phyloP scores from a whole-genome alignment of 2,329 filamentous ascomycete genomes.

The Parafenestella ontariensis region DNA sequence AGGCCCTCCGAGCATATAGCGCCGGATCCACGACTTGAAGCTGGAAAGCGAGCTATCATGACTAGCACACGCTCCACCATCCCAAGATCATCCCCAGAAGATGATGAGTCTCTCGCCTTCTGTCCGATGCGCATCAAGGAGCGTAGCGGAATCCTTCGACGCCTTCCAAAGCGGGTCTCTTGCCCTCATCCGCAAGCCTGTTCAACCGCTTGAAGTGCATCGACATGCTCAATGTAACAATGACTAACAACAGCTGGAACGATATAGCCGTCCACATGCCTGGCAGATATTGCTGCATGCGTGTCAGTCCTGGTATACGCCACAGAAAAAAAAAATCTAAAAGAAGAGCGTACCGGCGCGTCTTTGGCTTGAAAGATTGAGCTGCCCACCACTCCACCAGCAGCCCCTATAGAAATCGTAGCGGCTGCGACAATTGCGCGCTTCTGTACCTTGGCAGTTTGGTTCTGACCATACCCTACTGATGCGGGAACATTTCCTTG shows the following conservation, averaged over 20 bases:
- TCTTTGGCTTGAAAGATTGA: constrained; percentile 37
- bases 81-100: neutral
- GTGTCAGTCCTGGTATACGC: neutral
- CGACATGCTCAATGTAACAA: constrained; percentile 32
- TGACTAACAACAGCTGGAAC: constrained; percentile 33
- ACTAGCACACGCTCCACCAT: neutral
- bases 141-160: constrained; percentile 37
- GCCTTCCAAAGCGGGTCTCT: constrained; percentile 28
- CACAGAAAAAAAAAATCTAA: no score
- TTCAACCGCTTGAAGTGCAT: constrained; percentile 32
- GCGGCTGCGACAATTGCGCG: constrained; percentile 40
- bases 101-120: neutral
- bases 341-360: constrained; percentile 26
- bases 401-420: constrained; percentile 35
- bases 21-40: neutral
- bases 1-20: neutral
- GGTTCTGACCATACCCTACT: constrained; percentile 38
- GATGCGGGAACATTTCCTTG: constrained; percentile 27
- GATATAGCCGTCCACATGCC: constrained; percentile 39
- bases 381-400: constrained; percentile 34
- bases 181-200: constrained; percentile 32
- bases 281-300: constrained; percentile 32
- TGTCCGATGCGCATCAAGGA: constrained; percentile 13
- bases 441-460: constrained; percentile 40
- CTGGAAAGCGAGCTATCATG: neutral